Percentiles rank a stretch among this genome's conserved stretches.
These are phyloP conservation scores for Gnaphalium uliginosum DNA, from an alignment of 129 eudicot genomes.

Conservation along the genomic window DNA sequence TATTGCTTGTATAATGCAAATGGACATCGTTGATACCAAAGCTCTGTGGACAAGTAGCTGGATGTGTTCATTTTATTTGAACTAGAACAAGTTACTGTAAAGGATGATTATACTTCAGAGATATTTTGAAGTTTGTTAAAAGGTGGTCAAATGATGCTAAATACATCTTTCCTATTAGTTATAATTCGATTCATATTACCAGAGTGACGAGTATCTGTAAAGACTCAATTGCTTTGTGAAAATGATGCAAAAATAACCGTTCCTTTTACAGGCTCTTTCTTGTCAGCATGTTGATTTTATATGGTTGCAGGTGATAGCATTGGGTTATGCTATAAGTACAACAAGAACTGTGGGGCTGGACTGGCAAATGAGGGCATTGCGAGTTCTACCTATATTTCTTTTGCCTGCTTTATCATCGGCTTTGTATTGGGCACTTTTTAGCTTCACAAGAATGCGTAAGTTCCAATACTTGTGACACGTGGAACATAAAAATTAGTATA, in stretches of 20 bases:
- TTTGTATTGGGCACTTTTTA: constrained; percentile 50
- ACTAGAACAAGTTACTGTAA: not conserved
- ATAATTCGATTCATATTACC: not conserved
- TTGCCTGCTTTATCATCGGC: constrained; percentile 57
- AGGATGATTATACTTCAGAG: not conserved
- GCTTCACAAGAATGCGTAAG: constrained; percentile 74
- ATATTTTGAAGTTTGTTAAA: constrained; percentile 2
- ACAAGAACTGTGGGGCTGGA: constrained; percentile 69
- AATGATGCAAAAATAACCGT: not conserved
- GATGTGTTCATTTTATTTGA: not conserved
- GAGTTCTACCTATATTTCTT: constrained; percentile 84
- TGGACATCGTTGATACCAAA: not conserved
- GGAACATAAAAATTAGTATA: not conserved
- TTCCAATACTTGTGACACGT: not conserved
- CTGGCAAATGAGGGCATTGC: constrained; percentile 82
- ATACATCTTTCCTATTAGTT: not conserved
- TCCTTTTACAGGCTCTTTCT: not conserved
- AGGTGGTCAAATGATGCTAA: not conserved
- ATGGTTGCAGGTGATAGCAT: constrained; percentile 56
- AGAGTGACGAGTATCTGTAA: not conserved
- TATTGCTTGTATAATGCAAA: not conserved
- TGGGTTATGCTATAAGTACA: constrained; percentile 75
- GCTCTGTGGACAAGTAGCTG: not conserved
- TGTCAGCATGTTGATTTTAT: not conserved
- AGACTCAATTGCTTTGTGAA: not conserved